phyloP scores from a whole-genome alignment of 192 early-diverging fungal genomes.

The Rhizophagus clarus region DNA sequence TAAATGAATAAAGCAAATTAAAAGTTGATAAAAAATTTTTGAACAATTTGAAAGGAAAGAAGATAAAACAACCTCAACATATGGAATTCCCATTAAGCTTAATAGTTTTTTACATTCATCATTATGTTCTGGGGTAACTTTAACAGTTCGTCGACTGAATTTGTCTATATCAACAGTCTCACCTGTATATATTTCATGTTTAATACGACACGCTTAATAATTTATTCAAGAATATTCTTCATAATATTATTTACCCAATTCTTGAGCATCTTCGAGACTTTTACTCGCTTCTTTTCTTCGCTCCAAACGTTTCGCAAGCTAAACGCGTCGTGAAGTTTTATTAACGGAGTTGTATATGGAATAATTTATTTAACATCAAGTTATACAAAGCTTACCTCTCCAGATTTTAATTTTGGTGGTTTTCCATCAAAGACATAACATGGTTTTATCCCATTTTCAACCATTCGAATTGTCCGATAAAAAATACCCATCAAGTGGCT shows the following conservation, averaged over 20 bases:
- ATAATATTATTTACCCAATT: conserved; percentile 50
- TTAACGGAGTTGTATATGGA: conserved; percentile 16
- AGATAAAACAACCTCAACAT: conserved; percentile 63
- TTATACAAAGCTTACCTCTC: conserved; percentile 62
- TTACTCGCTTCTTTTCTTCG: conserved; percentile 70
- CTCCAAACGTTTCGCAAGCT: conserved; percentile 74
- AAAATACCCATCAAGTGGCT: conserved; percentile 97
- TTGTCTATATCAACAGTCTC: conserved; percentile 82
- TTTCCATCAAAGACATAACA: conserved; percentile 99
- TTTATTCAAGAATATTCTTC: not conserved
- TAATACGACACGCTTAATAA: not conserved
- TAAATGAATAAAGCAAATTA: not conserved
- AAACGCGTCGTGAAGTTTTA: not conserved
- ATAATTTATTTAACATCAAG: not conserved
- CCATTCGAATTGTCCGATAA: conserved; percentile 95
- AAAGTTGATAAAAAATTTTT: conserved; percentile 7
- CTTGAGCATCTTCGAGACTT: conserved; percentile 72
- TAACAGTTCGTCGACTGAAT: conserved; percentile 84
- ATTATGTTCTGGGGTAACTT: conserved; percentile 93
- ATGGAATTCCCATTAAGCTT: conserved; percentile 91
- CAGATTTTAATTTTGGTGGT: conserved; percentile 88
- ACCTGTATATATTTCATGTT: conserved; percentile 39
- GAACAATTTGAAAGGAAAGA: not conserved
- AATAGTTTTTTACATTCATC: conserved; percentile 88
- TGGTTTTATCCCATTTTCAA: conserved; percentile 96